A percentile compares a stretch with the other conserved stretches of the same genome.
Conservation (phyloP, 139 green algal genomes). For the Chlamydomonas schloesseri region DNA sequence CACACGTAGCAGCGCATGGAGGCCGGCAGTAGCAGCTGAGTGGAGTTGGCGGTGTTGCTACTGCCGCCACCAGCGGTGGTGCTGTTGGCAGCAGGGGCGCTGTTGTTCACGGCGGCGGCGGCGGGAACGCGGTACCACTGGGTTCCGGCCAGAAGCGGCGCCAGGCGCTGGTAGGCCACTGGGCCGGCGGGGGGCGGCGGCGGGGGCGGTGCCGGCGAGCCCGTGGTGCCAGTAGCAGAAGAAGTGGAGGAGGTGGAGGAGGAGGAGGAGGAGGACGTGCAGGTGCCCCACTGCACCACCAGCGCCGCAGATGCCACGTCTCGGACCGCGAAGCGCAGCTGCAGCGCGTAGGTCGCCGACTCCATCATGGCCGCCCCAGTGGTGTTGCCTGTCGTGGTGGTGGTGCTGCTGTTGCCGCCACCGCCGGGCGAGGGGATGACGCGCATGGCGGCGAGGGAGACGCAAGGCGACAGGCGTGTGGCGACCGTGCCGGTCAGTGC, state of each 20-base stretch:
- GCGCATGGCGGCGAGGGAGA: not conserved
- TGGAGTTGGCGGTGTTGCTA: not conserved
- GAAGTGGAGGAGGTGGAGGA: not conserved
- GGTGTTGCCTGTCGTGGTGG: not conserved
- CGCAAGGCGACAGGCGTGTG: constrained; percentile 4
- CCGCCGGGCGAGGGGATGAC: not conserved
- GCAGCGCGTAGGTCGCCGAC: not conserved
- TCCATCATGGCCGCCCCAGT: not conserved
- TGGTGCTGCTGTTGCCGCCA: not conserved
- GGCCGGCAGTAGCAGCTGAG: not conserved
- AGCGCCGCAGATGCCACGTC: not conserved
- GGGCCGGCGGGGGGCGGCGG: not conserved
- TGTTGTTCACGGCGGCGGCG: not conserved
- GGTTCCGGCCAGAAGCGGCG: not conserved
- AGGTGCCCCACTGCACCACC: not conserved
- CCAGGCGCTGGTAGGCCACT: not conserved
- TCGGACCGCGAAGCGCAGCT: constrained; percentile 8
- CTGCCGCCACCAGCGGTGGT: not conserved
- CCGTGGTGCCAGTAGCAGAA: too few relatives aligned
- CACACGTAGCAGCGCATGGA: constrained; percentile 30
- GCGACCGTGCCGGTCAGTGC: not conserved
- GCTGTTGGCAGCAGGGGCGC: not conserved
- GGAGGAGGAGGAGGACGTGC: not conserved
- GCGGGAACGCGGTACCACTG: not conserved
- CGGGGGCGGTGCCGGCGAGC: not conserved